Conservation (phyloP, 352 stramenopile genomes). For the Blastocystis sp. region DNA sequence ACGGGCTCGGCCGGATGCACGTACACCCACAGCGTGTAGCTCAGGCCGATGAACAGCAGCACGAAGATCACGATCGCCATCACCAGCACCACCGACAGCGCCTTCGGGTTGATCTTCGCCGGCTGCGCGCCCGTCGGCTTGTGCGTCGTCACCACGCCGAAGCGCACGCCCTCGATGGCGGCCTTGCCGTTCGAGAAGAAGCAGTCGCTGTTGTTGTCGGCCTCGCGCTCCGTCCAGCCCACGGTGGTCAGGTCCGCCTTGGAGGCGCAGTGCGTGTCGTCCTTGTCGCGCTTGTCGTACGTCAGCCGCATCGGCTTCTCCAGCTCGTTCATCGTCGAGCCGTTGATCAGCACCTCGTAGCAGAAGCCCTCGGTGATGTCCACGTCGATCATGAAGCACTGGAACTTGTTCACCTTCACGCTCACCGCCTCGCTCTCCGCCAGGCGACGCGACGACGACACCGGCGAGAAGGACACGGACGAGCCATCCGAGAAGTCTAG, state of each 20-base stretch:
- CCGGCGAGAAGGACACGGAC: constrained; percentile 3
- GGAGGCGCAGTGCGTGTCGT: constrained; percentile 21
- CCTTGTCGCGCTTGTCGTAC: constrained; percentile 21
- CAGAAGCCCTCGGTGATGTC: constrained; percentile 59
- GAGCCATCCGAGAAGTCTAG: constrained; percentile 37
- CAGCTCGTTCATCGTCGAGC: background rate
- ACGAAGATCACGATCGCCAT: constrained; percentile 63
- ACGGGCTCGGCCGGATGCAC: constrained; percentile 19
- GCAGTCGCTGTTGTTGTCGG: background rate
- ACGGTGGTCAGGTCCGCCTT: constrained; percentile 12
- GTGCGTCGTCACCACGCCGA: constrained; percentile 44
- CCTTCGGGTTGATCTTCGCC: constrained; percentile 1
- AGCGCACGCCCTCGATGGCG: background rate
- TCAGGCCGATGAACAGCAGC: constrained; percentile 45
- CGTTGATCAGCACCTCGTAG: constrained; percentile 66
- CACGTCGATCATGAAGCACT: constrained; percentile 57
- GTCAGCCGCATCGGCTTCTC: background rate
- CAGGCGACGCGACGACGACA: background rate
- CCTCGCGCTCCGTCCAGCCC: background rate
- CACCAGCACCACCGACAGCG: constrained; percentile 35
- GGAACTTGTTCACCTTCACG: constrained; percentile 50
- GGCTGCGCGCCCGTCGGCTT: background rate
- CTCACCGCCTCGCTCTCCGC: background rate
- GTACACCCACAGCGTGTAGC: constrained; percentile 67
- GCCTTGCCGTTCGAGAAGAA: background rate